These are phyloP conservation scores for Chaetoscypha palmicola DNA, from an alignment of 2,329 filamentous ascomycete genomes.

Conservation along the genomic window DNA sequence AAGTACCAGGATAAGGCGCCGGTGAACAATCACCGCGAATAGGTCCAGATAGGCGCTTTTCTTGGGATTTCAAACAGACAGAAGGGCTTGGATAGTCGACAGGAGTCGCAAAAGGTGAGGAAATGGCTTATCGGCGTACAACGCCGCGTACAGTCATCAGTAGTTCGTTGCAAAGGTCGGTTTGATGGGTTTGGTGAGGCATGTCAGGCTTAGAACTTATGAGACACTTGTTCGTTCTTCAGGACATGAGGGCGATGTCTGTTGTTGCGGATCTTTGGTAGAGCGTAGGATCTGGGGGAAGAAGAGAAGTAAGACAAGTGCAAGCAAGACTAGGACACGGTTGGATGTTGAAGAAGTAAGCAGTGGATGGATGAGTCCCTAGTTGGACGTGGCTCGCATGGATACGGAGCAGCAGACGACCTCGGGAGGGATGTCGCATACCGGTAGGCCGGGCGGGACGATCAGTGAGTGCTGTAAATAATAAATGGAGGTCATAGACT, in stretches of 20 bases:
- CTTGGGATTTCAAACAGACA: not conserved
- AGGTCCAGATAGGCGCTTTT: not conserved
- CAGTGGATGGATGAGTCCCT: not conserved
- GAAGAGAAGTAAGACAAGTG: not conserved
- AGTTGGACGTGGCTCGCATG: too few relatives aligned
- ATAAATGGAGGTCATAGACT: too few relatives aligned
- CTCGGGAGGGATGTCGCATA: too few relatives aligned
- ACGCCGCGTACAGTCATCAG: slow-evolving; percentile 10
- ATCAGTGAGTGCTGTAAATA: too few relatives aligned
- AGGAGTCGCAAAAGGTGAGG: not conserved
- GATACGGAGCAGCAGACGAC: too few relatives aligned
- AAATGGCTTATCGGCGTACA: slow-evolving; percentile 10
- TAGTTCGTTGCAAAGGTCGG: slow-evolving; percentile 13
- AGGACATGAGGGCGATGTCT: not conserved
- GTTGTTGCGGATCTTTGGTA: not conserved
- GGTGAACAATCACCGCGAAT: not conserved
- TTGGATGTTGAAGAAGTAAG: not conserved
- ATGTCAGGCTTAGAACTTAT: slow-evolving; percentile 10
- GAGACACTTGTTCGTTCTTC: too few relatives aligned
- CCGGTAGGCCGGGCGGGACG: too few relatives aligned
- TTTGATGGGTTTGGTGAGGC: slow-evolving; percentile 16
- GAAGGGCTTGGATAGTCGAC: too few relatives aligned
- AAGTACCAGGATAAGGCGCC: slow-evolving; percentile 6
- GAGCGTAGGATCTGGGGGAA: not conserved
- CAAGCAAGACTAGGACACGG: not conserved